Evolutionary conservation across 2,329 filamentous ascomycete genomes (phyloP).

Genomic region (Cytospora paraplurivora): DNA sequence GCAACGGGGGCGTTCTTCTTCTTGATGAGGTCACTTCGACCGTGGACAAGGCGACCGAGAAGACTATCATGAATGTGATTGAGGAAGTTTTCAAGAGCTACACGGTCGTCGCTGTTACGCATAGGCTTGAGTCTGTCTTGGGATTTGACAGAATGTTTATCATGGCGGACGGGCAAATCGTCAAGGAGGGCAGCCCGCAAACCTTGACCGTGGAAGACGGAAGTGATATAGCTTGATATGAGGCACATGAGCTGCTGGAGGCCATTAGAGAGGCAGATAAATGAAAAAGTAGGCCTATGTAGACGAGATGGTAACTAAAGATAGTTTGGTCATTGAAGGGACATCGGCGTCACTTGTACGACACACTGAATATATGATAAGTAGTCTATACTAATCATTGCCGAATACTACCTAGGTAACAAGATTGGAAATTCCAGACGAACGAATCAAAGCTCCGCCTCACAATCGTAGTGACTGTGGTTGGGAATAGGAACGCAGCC

Average conservation of each 20-base stretch:
- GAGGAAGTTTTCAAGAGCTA: constrained; percentile 26
- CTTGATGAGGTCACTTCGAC: constrained; percentile 27
- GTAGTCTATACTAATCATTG: too few relatives aligned
- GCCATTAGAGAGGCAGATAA: background rate
- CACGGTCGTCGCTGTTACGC: constrained; percentile 19
- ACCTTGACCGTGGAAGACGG: background rate
- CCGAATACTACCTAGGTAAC: too few relatives aligned
- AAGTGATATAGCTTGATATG: background rate
- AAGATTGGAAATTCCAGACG: too few relatives aligned
- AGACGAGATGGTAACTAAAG: too few relatives aligned
- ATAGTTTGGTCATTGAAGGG: too few relatives aligned
- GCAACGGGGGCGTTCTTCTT: constrained; percentile 19
- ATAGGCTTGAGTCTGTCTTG: constrained; percentile 17
- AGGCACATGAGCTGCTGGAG: background rate
- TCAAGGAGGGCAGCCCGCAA: constrained; percentile 10
- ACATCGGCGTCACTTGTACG: too few relatives aligned
- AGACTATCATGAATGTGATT: constrained; percentile 27
- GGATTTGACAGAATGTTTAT: constrained; percentile 21
- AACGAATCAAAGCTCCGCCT: too few relatives aligned
- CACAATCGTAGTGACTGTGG: too few relatives aligned
- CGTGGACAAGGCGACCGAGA: constrained; percentile 24
- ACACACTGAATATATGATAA: too few relatives aligned
- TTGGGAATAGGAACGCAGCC: too few relatives aligned
- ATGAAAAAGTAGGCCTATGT: background rate
- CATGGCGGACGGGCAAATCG: constrained; percentile 5